Evolutionary conservation across 2,329 filamentous ascomycete genomes (phyloP).

Genomic region (Fusarium drepaniforme): DNA sequence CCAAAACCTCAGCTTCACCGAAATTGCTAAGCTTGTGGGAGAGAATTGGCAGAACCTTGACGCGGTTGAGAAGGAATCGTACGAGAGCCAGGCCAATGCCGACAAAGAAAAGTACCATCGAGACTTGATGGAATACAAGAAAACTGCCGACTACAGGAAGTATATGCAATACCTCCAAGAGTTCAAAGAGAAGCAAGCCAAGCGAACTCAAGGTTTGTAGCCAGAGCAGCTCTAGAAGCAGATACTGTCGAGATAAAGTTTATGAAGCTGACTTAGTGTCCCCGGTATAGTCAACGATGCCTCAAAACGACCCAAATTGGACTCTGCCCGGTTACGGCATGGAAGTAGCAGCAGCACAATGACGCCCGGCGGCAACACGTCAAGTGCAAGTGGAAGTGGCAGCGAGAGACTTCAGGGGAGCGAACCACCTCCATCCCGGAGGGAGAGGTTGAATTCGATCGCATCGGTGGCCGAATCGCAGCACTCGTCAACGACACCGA

Average conservation of each 20-base stretch:
- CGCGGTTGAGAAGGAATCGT: constrained; percentile 76
- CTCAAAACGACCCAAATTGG: constrained; percentile 62
- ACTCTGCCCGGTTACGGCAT: constrained; percentile 51
- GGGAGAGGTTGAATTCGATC: constrained; percentile 62
- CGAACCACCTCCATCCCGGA: constrained; percentile 60
- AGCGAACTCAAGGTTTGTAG: constrained; percentile 65
- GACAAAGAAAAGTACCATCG: constrained; percentile 83
- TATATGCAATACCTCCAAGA: constrained; percentile 81
- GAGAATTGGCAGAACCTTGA: constrained; percentile 84
- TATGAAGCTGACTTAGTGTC: constrained; percentile 12
- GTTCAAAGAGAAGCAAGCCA: constrained; percentile 80
- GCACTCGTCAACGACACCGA: constrained; percentile 54
- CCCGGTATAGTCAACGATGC: constrained; percentile 50
- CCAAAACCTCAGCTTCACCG: constrained; percentile 82
- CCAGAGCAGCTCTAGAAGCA: neutral
- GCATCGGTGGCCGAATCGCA: constrained; percentile 61
- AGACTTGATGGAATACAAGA: constrained; percentile 82
- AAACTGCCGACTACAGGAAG: constrained; percentile 75
- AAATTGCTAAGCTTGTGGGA: constrained; percentile 85
- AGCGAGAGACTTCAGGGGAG: constrained; percentile 62
- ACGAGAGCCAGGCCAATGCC: constrained; percentile 76
- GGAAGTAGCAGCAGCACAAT: constrained; percentile 55
- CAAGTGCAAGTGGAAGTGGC: constrained; percentile 61
- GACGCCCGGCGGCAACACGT: constrained; percentile 51
- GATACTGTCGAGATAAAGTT: neutral